Conservation (phyloP, 2,329 filamentous ascomycete species). For the Nemania serpens region DNA sequence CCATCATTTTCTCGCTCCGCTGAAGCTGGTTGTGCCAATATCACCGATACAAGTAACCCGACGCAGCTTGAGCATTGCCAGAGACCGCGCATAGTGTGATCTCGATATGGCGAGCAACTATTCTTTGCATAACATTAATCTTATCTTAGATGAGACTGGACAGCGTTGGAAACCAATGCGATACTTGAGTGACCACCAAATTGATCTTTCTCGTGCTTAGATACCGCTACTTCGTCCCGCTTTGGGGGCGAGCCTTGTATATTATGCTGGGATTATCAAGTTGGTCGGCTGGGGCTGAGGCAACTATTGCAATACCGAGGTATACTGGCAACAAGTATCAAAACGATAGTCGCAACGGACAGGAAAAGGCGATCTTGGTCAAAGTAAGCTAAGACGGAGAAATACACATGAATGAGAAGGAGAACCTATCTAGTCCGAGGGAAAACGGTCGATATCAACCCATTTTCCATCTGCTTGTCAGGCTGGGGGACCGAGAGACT, state of each 20-base stretch:
- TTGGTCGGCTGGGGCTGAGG: background rate
- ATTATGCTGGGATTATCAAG: background rate
- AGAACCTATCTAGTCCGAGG: background rate
- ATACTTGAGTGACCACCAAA: background rate
- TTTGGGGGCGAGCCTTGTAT: background rate
- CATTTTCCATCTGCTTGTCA: constrained; percentile 6
- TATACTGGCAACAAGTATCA: background rate
- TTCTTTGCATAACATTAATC: background rate
- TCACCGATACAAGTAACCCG: constrained; percentile 27
- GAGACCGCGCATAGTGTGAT: constrained; percentile 30
- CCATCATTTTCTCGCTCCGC: constrained; percentile 18
- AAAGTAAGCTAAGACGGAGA: background rate
- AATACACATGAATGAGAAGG: background rate
- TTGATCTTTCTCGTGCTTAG: background rate
- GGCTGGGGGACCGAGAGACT: constrained; percentile 17
- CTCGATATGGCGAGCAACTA: background rate
- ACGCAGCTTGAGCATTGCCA: constrained; percentile 25
- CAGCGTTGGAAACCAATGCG: background rate
- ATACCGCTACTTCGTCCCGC: background rate
- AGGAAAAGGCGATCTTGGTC: background rate
- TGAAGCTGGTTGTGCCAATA: constrained; percentile 19
- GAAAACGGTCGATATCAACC: background rate
- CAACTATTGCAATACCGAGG: background rate
- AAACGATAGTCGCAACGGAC: background rate
- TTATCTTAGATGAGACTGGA: background rate